These are phyloP conservation scores for Penicillium paxilli DNA, from an alignment of 495 filamentous ascomycete species.

Conservation along the genomic window DNA sequence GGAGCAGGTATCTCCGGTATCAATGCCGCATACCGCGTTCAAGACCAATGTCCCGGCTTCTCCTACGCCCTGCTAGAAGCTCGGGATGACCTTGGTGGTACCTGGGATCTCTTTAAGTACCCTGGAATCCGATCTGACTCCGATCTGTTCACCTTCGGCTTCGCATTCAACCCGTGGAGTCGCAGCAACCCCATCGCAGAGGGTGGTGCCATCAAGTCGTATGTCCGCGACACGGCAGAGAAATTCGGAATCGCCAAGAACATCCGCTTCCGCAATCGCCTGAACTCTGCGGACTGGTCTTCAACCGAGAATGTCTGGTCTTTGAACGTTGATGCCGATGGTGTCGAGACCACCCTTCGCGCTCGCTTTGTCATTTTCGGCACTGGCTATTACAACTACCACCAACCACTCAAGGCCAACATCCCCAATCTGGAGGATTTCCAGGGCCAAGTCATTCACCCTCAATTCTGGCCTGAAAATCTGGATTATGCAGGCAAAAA, in stretches of 20 bases:
- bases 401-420: slow-evolving; percentile 49
- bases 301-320: slow-evolving; percentile 60
- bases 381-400: slow-evolving; percentile 68
- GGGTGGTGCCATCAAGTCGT: slow-evolving; percentile 58
- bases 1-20: slow-evolving; percentile 77
- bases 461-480: slow-evolving; percentile 54
- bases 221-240: slow-evolving; percentile 59
- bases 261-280: slow-evolving; percentile 59
- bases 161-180: slow-evolving; percentile 68
- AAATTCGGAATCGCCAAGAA: slow-evolving; percentile 61
- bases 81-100: slow-evolving; percentile 62
- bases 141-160: slow-evolving; percentile 66
- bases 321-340: slow-evolving; percentile 52
- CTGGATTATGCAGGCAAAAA: slow-evolving; percentile 51
- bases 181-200: slow-evolving; percentile 59
- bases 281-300: slow-evolving; percentile 61
- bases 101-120: slow-evolving; percentile 73
- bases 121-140: slow-evolving; percentile 70
- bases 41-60: slow-evolving; percentile 53
- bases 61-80: slow-evolving; percentile 64
- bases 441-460: slow-evolving; percentile 48
- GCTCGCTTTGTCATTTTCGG: slow-evolving; percentile 60
- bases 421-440: slow-evolving; percentile 47
- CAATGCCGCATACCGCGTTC: slow-evolving; percentile 70
- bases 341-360: slow-evolving; percentile 43